phyloP scores from a whole-genome alignment of 495 filamentous ascomycete species.

The Tuber melanosporum region DNA sequence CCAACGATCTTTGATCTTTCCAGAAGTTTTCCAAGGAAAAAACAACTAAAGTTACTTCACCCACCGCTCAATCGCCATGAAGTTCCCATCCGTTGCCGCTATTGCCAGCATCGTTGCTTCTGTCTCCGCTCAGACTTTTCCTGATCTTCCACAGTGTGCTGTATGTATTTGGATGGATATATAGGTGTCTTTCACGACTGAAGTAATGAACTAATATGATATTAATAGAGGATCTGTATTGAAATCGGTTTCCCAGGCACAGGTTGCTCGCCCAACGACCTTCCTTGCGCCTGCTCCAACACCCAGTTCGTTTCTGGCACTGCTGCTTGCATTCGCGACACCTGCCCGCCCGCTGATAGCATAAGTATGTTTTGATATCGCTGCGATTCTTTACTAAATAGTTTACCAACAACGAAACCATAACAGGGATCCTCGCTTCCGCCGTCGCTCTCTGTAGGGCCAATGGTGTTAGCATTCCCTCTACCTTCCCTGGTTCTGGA shows the following conservation, averaged over 20 bases:
- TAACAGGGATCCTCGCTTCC: slow-evolving; percentile 20
- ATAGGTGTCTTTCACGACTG: neutral
- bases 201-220: slow-evolving; percentile 3
- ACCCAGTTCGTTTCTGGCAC: slow-evolving; percentile 14
- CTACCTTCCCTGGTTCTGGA: slow-evolving; percentile 3
- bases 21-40: neutral
- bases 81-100: slow-evolving; percentile 16
- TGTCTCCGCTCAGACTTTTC: slow-evolving; percentile 21
- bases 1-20: neutral
- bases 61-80: slow-evolving; percentile 19
- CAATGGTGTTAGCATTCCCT: slow-evolving; percentile 25
- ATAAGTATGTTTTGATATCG: slow-evolving; percentile 18
- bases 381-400: neutral
- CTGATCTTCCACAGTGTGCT: slow-evolving; percentile 29
- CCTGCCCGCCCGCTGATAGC: slow-evolving; percentile 16
- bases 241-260: slow-evolving; percentile 21
- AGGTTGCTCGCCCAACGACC: slow-evolving; percentile 16
- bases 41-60: neutral
- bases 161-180: slow-evolving; percentile 25
- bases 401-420: slow-evolving; percentile 9
- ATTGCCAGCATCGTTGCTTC: slow-evolving; percentile 22
- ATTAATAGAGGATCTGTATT: slow-evolving; percentile 19
- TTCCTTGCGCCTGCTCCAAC: slow-evolving; percentile 25
- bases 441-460: slow-evolving; percentile 12
- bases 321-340: slow-evolving; percentile 7